These are phyloP conservation scores for Penicillium roqueforti DNA, from an alignment of 495 filamentous ascomycete genomes.

Conservation along the genomic window DNA sequence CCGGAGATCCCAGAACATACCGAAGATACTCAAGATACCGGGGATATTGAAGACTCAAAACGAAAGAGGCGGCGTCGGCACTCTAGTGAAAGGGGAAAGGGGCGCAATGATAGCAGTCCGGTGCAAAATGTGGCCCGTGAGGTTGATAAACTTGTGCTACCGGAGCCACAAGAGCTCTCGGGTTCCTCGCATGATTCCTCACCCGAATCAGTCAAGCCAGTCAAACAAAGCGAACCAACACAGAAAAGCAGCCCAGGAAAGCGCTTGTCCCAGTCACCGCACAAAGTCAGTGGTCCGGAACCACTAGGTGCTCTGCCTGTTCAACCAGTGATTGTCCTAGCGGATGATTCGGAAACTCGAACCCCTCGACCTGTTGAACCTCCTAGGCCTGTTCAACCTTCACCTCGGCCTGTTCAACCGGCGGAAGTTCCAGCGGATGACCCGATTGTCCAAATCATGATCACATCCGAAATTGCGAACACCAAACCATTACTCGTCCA, in stretches of 20 bases:
- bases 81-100: neutral
- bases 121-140: neutral
- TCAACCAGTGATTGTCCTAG: neutral
- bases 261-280: neutral
- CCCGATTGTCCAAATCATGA: constrained; percentile 63
- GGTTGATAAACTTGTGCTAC: neutral
- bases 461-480: constrained; percentile 59
- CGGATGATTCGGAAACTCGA: neutral
- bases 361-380: neutral
- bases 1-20: constrained; percentile 1
- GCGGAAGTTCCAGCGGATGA: constrained; percentile 18
- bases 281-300: neutral
- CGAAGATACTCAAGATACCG: neutral
- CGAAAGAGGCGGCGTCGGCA: constrained; percentile 10
- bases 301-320: neutral
- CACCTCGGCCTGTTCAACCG: neutral
- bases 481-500: constrained; percentile 61
- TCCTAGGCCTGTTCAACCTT: neutral
- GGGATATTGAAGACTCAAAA: neutral
- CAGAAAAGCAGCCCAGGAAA: neutral
- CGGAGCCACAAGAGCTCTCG: neutral
- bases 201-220: neutral
- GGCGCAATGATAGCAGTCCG: too few species aligned
- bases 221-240: neutral
- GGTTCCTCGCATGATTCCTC: neutral